Percentiles rank a stretch among this genome's conserved stretches.
phyloP scores from a whole-genome alignment of 2,329 filamentous ascomycete genomes.

The Claviceps sp. region DNA sequence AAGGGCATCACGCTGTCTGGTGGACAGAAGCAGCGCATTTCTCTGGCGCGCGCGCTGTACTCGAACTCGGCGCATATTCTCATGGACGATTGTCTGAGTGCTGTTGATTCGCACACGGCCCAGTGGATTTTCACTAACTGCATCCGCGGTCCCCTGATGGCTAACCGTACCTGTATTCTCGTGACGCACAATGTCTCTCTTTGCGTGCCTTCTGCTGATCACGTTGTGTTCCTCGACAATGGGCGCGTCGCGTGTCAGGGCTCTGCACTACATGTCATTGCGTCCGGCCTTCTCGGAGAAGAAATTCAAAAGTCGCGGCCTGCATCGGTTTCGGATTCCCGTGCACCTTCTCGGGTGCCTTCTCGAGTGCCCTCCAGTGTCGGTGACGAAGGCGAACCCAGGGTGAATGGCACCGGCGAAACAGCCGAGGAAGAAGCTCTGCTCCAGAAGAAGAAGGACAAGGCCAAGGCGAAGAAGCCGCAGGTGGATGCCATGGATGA shows the following conservation, averaged over 20 bases:
- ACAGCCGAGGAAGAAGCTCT: conserved; percentile 30
- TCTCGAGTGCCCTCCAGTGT: conserved; percentile 68
- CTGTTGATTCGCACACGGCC: conserved; percentile 92
- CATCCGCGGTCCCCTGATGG: conserved; percentile 80
- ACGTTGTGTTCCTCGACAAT: conserved; percentile 77
- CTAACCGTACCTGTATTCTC: conserved; percentile 76
- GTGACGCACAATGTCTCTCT: conserved; percentile 94
- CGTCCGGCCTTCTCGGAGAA: conserved; percentile 78
- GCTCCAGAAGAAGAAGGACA: conserved; percentile 26
- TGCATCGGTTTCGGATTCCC: conserved; percentile 56
- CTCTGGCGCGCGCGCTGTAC: conserved; percentile 91
- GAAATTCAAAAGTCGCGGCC: conserved; percentile 64
- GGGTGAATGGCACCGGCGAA: conserved; percentile 36
- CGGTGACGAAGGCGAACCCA: conserved; percentile 45
- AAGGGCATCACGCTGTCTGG: conserved; percentile 95
- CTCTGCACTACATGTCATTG: conserved; percentile 62
- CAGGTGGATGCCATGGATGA: conserved; percentile 51
- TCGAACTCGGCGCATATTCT: conserved; percentile 84
- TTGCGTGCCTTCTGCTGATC: conserved; percentile 66
- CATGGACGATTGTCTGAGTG: conserved; percentile 88
- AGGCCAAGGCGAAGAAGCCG: conserved; percentile 28
- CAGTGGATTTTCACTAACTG: conserved; percentile 97
- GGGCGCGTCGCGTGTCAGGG: conserved; percentile 68
- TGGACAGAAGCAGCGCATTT: conserved; percentile 95
- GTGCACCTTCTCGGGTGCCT: conserved; percentile 61